These are phyloP conservation scores for Conticribra guillardii DNA, from an alignment of 108 stramenopile species.

Conservation along the genomic window DNA sequence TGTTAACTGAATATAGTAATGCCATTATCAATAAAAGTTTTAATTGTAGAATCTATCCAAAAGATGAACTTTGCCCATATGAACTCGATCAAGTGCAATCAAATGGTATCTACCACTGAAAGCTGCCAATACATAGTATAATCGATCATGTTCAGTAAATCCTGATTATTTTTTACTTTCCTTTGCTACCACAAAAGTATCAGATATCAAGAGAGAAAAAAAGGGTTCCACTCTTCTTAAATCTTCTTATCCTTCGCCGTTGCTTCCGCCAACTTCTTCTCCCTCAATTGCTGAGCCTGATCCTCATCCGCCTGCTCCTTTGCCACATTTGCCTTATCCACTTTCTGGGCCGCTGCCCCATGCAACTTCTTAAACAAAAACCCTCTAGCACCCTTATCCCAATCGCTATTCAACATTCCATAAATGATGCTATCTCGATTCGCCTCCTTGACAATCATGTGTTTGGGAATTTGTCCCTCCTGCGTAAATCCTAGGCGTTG, in stretches of 20 bases:
- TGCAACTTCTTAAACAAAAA: conserved; percentile 72
- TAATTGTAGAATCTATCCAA: too few species aligned
- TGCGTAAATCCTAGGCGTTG: conserved; percentile 76
- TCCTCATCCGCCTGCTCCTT: conserved; percentile 78
- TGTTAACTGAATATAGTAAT: too few species aligned
- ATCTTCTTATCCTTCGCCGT: conserved; percentile 19
- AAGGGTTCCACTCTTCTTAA: too few species aligned
- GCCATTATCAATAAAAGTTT: too few species aligned
- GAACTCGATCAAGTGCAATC: too few species aligned
- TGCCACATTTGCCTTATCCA: conserved; percentile 62
- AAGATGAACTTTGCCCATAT: too few species aligned
- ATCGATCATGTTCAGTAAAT: too few species aligned
- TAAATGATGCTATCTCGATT: conserved; percentile 82
- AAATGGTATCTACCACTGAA: too few species aligned
- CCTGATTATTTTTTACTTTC: too few species aligned
- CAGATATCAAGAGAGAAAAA: too few species aligned
- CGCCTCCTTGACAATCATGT: conserved; percentile 81
- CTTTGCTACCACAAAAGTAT: too few species aligned
- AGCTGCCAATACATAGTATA: too few species aligned
- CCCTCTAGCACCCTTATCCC: conserved; percentile 78
- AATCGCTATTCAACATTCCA: conserved; percentile 87
- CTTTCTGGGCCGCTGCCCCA: conserved; percentile 58
- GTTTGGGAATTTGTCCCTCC: conserved; percentile 73
- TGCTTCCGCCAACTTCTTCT: conserved; percentile 35
- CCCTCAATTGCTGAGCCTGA: conserved; percentile 50